A percentile compares a stretch with the other conserved stretches of the same genome.
Conservation (phyloP, 331 rosid genomes). For the Quercus phellos region DNA sequence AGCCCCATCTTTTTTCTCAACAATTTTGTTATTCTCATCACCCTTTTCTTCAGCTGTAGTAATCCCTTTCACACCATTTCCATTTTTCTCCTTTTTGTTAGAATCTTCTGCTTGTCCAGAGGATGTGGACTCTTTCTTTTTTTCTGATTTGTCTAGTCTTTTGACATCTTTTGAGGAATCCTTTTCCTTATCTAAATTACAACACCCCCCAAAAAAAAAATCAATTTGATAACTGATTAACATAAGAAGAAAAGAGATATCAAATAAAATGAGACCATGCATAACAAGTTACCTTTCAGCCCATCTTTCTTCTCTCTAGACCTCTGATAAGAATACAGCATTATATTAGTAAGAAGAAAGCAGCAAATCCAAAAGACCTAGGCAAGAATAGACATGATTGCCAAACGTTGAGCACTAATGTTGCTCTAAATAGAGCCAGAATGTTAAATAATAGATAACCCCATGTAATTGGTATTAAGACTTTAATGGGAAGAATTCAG, state of each 20-base stretch:
- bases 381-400: neutral
- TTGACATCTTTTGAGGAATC: slow-evolving; percentile 30
- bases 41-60: slow-evolving; percentile 40
- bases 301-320: slow-evolving; percentile 63
- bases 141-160: slow-evolving; percentile 38
- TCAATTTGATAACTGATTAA: neutral
- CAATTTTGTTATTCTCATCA: slow-evolving; percentile 34
- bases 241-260: neutral
- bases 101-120: slow-evolving; percentile 46
- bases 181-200: slow-evolving; percentile 31
- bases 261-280: slow-evolving; percentile 1
- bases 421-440: neutral
- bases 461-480: neutral
- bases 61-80: slow-evolving; percentile 39
- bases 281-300: slow-evolving; percentile 47
- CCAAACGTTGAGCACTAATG: neutral
- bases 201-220: neutral
- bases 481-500: neutral
- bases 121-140: slow-evolving; percentile 47
- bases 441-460: neutral
- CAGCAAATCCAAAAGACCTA: neutral
- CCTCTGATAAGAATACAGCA: slow-evolving; percentile 44
- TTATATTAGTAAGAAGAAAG: neutral
- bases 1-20: slow-evolving; percentile 31
- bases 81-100: slow-evolving; percentile 46